Evolutionary conservation across 2,329 filamentous ascomycete genomes (phyloP), one percentile per base, ranked within the genome.

Genomic region (Fusarium austroafricanum): DNA sequence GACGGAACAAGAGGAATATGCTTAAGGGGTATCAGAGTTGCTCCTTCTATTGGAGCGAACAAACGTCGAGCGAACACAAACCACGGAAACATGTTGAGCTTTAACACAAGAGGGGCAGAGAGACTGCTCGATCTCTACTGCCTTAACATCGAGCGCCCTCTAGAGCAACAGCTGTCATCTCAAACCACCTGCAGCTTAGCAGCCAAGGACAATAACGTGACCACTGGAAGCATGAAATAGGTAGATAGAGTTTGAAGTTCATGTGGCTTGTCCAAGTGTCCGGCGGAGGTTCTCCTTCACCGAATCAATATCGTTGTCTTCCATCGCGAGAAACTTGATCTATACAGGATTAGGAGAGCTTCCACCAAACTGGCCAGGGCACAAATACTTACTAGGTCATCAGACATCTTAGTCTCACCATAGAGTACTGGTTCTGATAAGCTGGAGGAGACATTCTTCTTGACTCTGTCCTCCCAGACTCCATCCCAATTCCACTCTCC

Each of bases 401-500:
- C 91, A 11, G 86, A 79, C 17, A 80, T 81, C 42, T 84, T 84
- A 7, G 83, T 80, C 46, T 84, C 85, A 8, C 93, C 93, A 79
- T 90, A 98, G 23, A 98, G 80, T 6, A 93, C 89, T 3, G 89
- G 83, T 70, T 98, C 95, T 2, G 92, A 92, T 49, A 93, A 80
- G 74, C 93, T 97, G 11, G 87, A 85, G 50, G 90, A 87, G 42
- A 97, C 87, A 18, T 91, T 91, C 77, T 91, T 92, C 78, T 88
- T 90, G 2, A 97, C 94, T 55, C 95, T 87, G 68, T 94, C 91
- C 76, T 96, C 92, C 95, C 95, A 99, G 0, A 98, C 95, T 0
- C 95, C 94, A 74, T 97, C 93, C 95, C 95, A 98, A 75, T 97
- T 97, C 95, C 95, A 98, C 73, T 97, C 91, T 9, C 91, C 92